Base-by-base conservation (phyloP, 2,329 filamentous ascomycete genomes). In the Penicillium sclerotiorum region DNA sequence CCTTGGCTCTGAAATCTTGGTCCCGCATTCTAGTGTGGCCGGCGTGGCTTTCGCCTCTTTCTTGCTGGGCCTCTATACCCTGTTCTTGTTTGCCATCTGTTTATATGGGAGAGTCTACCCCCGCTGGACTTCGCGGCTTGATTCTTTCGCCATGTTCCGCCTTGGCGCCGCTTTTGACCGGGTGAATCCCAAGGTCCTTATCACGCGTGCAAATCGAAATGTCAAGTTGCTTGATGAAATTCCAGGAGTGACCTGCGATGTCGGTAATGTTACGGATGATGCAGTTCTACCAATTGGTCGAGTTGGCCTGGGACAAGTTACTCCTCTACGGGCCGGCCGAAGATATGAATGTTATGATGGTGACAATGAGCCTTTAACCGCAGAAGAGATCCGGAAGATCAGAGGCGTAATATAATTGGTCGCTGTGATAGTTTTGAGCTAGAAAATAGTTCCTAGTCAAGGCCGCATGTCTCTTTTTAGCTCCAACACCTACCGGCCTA, bases 131-230 rank as follows among this genome's bases (percentile, higher is more conserved):
- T 9, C 15, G 1, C 28, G 32, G n/a, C 42, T 62, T 1, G 57
- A 63, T 21, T 56, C 60, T 5, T 62, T 55, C 20, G 48, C 49
- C 6, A 56, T 62, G 50, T 27, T 63, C 45, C 50, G 60, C 1
- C 42, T 60, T 11, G 59, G 60, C 1, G 57, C 48, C 9, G 36
- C 55, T 11, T 45, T 38, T 2, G 38, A 54, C 2, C 21, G 33
- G 12, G 25, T 55, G n/a, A 13, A 13, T 32, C 55, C 58, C 13
- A n/a, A n/a, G n/a, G 18, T 61, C 36, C 42, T 50, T 8, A 36
- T 57, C 25, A 32, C 43, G 9, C 13, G 33, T 13, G 25, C 45
- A 9, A 22, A 25, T 1, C 11, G 45, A 6, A 15, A 39, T 7
- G 36, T 58, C 9, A 48, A 41, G 21, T 47, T 35, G 8, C 47